phyloP scores from a whole-genome alignment of 192 early-diverging fungal species.

The Coemansia nantahalensis region DNA sequence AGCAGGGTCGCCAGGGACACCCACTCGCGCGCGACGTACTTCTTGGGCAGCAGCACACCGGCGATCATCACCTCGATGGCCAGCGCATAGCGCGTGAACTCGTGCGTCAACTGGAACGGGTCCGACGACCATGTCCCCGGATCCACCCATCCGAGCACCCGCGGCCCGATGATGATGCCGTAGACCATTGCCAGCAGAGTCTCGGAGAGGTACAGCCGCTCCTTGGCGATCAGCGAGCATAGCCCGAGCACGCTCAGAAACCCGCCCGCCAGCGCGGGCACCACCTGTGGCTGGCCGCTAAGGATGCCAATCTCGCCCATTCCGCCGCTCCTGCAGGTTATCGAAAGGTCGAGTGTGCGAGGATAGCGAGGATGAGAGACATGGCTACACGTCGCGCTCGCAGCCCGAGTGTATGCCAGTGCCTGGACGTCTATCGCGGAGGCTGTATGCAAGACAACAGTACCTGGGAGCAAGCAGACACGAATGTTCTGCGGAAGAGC shows the following conservation, averaged over 20 bases:
- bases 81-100: slow-evolving; percentile 75
- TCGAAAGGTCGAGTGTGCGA: no score
- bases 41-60: slow-evolving; percentile 77
- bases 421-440: no score
- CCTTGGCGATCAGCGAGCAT: slow-evolving; percentile 65
- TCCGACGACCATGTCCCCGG: slow-evolving; percentile 58
- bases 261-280: slow-evolving; percentile 62
- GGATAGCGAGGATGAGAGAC: no score
- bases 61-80: slow-evolving; percentile 86
- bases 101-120: slow-evolving; percentile 59
- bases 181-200: slow-evolving; percentile 78
- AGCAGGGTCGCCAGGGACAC: slow-evolving; percentile 65
- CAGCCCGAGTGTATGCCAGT: no score
- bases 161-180: slow-evolving; percentile 84
- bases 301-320: slow-evolving; percentile 42
- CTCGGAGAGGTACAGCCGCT: slow-evolving; percentile 70
- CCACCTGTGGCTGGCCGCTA: slow-evolving; percentile 35
- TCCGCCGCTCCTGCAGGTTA: no score
- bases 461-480: no score
- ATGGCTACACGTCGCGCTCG: no score
- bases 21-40: slow-evolving; percentile 69
- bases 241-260: slow-evolving; percentile 68
- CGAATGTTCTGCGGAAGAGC: no score
- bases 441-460: no score
- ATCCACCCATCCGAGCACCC: slow-evolving; percentile 67